phyloP scores from a whole-genome alignment of 2,329 filamentous ascomycete species.

The Alternaria ventricosa region DNA sequence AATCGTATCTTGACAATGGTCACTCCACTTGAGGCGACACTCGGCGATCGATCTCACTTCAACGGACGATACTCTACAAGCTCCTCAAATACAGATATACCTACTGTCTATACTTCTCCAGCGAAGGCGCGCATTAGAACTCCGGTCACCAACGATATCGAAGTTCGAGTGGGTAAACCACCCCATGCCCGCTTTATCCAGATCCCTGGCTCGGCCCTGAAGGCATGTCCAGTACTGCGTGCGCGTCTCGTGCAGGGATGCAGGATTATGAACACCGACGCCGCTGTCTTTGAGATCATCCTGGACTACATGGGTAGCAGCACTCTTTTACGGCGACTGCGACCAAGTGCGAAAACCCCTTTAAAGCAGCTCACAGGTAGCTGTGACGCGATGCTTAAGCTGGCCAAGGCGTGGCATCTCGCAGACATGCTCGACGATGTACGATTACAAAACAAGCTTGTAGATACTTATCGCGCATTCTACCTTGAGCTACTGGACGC shows the following conservation, averaged over 20 bases:
- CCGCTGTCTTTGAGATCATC: slow-evolving; percentile 6
- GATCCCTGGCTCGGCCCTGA: neutral
- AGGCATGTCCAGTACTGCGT: neutral
- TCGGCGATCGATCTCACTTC: neutral
- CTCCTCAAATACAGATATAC: neutral
- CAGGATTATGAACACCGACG: slow-evolving; percentile 8
- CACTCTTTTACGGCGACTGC: neutral
- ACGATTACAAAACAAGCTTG: slow-evolving; percentile 16
- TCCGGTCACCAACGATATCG: neutral
- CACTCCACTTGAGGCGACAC: neutral
- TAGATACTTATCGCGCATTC: slow-evolving; percentile 14
- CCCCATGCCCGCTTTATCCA: neutral
- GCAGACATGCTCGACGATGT: slow-evolving; percentile 14
- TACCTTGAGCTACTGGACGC: slow-evolving; percentile 4
- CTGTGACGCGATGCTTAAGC: slow-evolving; percentile 10
- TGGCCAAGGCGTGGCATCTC: slow-evolving; percentile 24
- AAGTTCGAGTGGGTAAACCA: slow-evolving; percentile 7
- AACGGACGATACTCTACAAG: neutral
- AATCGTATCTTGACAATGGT: neutral
- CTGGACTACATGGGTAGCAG: slow-evolving; percentile 5
- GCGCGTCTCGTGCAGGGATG: neutral
- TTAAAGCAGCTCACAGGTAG: slow-evolving; percentile 8
- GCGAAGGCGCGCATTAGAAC: neutral
- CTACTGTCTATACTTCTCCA: neutral
- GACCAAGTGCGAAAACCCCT: neutral